Conservation (phyloP, 306 rosid genomes). For the Canavalia ensiformis region DNA sequence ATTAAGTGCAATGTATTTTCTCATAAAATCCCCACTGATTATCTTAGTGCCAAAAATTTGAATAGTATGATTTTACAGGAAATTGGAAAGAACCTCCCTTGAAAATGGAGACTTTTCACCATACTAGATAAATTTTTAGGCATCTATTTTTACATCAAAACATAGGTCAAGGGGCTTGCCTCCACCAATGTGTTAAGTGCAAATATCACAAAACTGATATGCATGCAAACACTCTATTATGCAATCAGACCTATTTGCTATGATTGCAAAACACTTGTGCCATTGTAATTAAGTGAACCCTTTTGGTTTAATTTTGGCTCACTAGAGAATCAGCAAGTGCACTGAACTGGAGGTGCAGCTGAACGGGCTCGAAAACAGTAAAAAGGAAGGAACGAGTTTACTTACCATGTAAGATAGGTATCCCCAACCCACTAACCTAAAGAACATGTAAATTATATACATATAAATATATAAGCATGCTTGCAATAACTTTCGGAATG, state of each 20-base stretch:
- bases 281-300: background rate
- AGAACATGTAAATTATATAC: background rate
- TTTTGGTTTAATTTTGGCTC: background rate
- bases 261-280: too few relatives aligned
- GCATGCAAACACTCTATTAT: background rate
- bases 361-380: background rate
- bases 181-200: background rate
- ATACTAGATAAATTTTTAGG: background rate
- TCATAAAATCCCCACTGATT: background rate
- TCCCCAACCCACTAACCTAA: background rate
- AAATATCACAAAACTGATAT: background rate
- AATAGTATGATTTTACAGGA: conserved; percentile 3
- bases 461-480: background rate
- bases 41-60: conserved; percentile 7
- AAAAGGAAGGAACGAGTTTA: background rate
- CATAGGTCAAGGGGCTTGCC: background rate
- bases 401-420: background rate
- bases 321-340: background rate
- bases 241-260: too few relatives aligned
- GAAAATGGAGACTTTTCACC: conserved; percentile 4
- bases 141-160: background rate
- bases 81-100: conserved; percentile 11
- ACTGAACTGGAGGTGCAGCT: background rate
- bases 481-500: background rate
- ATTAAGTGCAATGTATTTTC: conserved; percentile 17